phyloP scores from a whole-genome alignment of 2,329 filamentous ascomycete genomes.

The Pseudogymnoascus verrucosus region DNA sequence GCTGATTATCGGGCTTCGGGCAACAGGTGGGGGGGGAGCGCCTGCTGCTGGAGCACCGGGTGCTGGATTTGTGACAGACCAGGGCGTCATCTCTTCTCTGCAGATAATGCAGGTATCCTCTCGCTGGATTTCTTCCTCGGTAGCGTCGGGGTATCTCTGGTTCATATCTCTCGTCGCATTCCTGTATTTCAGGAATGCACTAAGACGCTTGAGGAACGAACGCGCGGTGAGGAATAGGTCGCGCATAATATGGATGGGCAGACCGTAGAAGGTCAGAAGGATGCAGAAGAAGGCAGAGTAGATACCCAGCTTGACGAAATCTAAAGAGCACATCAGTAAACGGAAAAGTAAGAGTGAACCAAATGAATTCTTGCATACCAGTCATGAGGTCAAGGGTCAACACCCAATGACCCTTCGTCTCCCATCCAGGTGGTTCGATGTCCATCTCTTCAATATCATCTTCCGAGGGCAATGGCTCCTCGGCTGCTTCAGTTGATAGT shows the following conservation, averaged over 20 bases:
- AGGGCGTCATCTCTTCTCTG: conserved; percentile 87
- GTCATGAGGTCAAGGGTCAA: conserved; percentile 80
- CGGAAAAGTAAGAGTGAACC: neutral
- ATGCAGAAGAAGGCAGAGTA: conserved; percentile 92
- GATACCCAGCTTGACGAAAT: conserved; percentile 83
- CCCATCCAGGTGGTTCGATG: conserved; percentile 92
- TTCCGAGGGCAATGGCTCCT: conserved; percentile 44
- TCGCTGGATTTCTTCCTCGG: conserved; percentile 69
- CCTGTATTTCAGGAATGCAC: conserved; percentile 80
- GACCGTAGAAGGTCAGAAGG: conserved; percentile 84
- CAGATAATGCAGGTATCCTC: conserved; percentile 98
- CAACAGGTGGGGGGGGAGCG: conserved; percentile 26
- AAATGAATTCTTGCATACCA: conserved; percentile 41
- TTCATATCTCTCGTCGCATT: conserved; percentile 94
- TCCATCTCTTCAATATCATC: conserved; percentile 88
- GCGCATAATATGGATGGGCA: conserved; percentile 93
- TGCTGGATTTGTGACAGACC: conserved; percentile 45
- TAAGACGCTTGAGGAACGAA: conserved; percentile 84
- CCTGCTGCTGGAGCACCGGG: conserved; percentile 29
- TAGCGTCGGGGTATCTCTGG: conserved; percentile 80
- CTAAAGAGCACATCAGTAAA: conserved; percentile 34
- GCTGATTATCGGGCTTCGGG: conserved; percentile 44
- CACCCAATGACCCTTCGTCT: conserved; percentile 88
- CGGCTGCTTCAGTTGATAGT: conserved; percentile 30
- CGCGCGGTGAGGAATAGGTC: conserved; percentile 91